A percentile compares a stretch with the other conserved stretches of the same genome.
Evolutionary conservation across 1,139 yeast genomes (phyloP).

Genomic region (Groenewaldozyma sp.): DNA sequence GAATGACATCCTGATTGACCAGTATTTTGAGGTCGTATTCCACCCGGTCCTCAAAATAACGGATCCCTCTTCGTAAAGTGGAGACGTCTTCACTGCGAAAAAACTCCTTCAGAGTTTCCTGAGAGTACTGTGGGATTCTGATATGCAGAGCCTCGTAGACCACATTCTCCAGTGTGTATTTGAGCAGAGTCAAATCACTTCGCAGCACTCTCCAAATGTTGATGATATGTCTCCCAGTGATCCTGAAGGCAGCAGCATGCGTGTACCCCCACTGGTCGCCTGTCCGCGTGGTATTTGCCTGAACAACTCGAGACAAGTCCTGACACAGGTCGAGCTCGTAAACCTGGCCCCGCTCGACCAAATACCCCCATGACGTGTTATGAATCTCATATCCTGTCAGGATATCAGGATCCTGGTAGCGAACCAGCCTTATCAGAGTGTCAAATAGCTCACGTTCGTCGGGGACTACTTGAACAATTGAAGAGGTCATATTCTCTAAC

Average conservation of each 20-base stretch:
- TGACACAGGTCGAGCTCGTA: conserved; percentile 45
- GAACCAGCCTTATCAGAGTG: conserved; percentile 46
- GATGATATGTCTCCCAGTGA: conserved; percentile 73
- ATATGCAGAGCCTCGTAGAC: conserved; percentile 57
- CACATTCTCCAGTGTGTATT: conserved; percentile 72
- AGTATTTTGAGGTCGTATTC: conserved; percentile 48
- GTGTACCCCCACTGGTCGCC: conserved; percentile 78
- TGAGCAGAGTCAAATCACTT: conserved; percentile 50
- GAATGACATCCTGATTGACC: conserved; percentile 54
- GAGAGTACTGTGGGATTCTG: conserved; percentile 55
- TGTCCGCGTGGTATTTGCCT: conserved; percentile 33
- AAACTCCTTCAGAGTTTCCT: conserved; percentile 45
- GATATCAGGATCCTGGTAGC: conserved; percentile 74
- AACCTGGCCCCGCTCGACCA: conserved; percentile 52
- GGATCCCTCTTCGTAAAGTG: background rate
- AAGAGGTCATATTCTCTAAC: conserved; percentile 9
- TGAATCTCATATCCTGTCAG: conserved; percentile 80
- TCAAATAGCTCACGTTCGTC: conserved; percentile 51
- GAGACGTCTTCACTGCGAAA: conserved; percentile 24
- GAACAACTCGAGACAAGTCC: conserved; percentile 36
- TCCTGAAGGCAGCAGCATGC: conserved; percentile 58
- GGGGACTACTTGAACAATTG: conserved; percentile 27
- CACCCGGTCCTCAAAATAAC: conserved; percentile 34
- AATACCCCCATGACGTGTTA: conserved; percentile 79
- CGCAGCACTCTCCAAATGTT: conserved; percentile 78